phyloP scores from a whole-genome alignment of 164 flowering plant species.

The Dillenia turbinata region DNA sequence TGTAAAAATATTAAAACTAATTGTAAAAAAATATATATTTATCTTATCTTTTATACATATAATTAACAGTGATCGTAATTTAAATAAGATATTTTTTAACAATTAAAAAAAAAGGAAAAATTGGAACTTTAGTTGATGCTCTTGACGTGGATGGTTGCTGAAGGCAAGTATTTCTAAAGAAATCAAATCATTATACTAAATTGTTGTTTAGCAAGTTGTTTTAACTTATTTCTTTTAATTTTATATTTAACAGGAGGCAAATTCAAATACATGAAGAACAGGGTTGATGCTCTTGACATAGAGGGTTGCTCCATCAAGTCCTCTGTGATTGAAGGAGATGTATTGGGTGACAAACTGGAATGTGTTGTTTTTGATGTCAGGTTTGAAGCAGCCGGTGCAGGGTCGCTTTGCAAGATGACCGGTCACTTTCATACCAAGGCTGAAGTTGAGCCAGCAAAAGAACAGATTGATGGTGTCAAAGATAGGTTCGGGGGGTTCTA shows the following conservation, averaged over 20 bases:
- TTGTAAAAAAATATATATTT: no score
- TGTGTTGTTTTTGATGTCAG: conserved; percentile 7
- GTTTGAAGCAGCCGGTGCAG: conserved; percentile 7
- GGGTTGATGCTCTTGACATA: conserved; percentile 6
- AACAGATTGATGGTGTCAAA: background rate
- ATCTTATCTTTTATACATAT: no score
- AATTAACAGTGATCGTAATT: no score
- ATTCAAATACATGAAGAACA: conserved; percentile 10
- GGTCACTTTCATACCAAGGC: conserved; percentile 5
- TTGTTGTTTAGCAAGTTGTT: background rate
- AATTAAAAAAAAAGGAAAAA: no score
- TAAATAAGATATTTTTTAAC: no score
- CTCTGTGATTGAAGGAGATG: conserved; percentile 12
- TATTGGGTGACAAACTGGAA: conserved; percentile 1
- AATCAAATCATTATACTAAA: background rate
- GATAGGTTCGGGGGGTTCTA: background rate
- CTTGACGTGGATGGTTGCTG: no score
- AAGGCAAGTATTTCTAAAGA: background rate
- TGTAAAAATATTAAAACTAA: no score
- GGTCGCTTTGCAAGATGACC: conserved; percentile 9
- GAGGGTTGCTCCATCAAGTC: conserved; percentile 12
- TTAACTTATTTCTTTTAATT: no score
- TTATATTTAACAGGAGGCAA: conserved; percentile 2
- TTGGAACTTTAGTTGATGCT: no score
- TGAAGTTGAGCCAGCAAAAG: background rate